Conservation (phyloP, 768 basidiomycete genomes). For the Tulasnella sp. region DNA sequence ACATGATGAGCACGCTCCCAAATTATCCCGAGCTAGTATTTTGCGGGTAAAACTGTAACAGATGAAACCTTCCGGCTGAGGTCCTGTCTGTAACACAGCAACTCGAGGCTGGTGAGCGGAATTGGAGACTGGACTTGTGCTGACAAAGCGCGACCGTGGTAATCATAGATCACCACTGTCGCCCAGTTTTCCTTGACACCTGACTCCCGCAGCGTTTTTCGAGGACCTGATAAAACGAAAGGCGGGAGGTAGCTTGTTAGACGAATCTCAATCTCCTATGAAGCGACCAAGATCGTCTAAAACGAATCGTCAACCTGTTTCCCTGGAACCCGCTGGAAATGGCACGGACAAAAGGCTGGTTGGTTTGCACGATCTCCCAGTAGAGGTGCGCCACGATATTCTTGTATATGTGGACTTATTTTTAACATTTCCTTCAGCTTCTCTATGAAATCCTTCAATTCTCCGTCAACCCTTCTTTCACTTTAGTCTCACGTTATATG, state of each 20-base stretch:
- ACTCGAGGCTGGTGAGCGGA: neutral
- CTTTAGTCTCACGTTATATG: constrained; percentile 48
- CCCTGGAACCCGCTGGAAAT: neutral
- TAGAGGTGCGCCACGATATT: constrained; percentile 24
- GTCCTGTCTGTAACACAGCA: neutral
- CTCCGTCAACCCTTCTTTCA: constrained; percentile 58
- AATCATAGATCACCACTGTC: neutral
- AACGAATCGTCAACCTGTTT: neutral
- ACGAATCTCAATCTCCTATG: neutral
- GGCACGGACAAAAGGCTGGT: neutral
- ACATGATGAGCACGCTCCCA: neutral
- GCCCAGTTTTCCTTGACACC: neutral
- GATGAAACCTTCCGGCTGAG: neutral
- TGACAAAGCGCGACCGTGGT: neutral
- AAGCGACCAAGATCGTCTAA: neutral
- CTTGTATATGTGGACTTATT: neutral
- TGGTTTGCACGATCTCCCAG: constrained; percentile 24
- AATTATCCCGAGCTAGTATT: neutral
- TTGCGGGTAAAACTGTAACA: neutral
- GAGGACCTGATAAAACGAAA: neutral
- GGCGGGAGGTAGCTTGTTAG: neutral
- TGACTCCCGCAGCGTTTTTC: neutral
- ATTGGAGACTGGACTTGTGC: neutral
- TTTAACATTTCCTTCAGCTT: neutral
- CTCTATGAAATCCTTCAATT: constrained; percentile 71